Conservation (phyloP, 192 early-diverging fungal genomes). For the Thamnidium elegans region DNA sequence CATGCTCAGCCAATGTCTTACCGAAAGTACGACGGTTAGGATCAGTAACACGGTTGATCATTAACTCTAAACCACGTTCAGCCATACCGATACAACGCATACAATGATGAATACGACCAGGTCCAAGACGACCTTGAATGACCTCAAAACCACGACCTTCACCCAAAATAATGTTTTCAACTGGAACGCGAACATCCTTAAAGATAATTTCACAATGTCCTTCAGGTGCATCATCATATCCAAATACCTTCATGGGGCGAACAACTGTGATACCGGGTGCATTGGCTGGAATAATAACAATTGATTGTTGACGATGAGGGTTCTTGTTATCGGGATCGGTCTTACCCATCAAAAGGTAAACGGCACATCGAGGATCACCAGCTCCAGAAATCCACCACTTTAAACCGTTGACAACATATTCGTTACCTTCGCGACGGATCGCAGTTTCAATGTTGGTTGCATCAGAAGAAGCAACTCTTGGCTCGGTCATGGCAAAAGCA, state of each 20-base stretch:
- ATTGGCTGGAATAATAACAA: constrained; percentile 84
- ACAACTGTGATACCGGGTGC: constrained; percentile 82
- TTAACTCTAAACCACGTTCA: constrained; percentile 86
- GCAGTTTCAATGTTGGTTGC: constrained; percentile 93
- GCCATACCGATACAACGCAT: constrained; percentile 94
- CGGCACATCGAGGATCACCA: constrained; percentile 88
- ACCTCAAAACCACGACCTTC: constrained; percentile 98
- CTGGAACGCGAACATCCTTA: constrained; percentile 83
- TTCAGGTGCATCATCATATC: constrained; percentile 94
- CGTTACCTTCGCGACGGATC: constrained; percentile 65
- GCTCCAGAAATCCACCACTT: constrained; percentile 99
- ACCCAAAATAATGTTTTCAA: constrained; percentile 85
- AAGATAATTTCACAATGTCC: constrained; percentile 96
- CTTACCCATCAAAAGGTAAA: constrained; percentile 95
- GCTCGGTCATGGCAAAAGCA: constrained; percentile 99
- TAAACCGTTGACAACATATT: constrained; percentile 73
- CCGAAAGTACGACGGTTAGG: constrained; percentile 84
- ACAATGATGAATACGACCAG: constrained; percentile 98
- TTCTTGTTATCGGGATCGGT: constrained; percentile 61
- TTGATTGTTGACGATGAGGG: constrained; percentile 83
- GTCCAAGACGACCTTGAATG: constrained; percentile 95
- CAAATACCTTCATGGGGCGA: constrained; percentile 85
- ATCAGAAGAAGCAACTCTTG: constrained; percentile 92
- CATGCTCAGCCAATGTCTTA: constrained; percentile 78
- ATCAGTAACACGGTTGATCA: constrained; percentile 78